phyloP scores from a whole-genome alignment of 73 alveolate genomes.

The Paramecium sonneborni region DNA sequence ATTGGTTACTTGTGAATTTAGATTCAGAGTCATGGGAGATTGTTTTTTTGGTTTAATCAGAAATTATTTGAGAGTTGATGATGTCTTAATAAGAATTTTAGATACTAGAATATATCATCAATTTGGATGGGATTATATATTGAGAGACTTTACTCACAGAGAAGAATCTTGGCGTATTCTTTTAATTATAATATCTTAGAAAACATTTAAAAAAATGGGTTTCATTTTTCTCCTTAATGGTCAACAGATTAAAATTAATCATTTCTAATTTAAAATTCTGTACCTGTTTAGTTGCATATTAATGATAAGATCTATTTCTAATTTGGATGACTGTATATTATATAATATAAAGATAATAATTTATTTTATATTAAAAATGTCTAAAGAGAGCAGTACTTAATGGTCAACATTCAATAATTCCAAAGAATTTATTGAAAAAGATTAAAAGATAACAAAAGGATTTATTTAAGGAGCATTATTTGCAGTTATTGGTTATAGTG shows the following conservation, averaged over 20 bases:
- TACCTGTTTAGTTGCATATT: not conserved
- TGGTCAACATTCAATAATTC: not conserved
- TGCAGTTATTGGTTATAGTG: constrained; percentile 7
- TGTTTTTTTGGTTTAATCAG: constrained; percentile 96
- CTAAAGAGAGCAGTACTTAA: not conserved
- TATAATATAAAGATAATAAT: not conserved
- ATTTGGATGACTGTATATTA: not conserved
- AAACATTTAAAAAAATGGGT: constrained; percentile 43
- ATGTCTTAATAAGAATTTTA: constrained; percentile 91
- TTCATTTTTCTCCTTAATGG: constrained; percentile 53
- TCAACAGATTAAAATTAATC: not conserved
- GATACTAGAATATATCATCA: constrained; percentile 98
- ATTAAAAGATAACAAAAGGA: constrained; percentile 22
- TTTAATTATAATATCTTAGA: not conserved
- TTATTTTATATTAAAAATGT: not conserved
- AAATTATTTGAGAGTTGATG: constrained; percentile 96
- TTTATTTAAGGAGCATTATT: not conserved
- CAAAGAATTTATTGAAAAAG: constrained; percentile 26
- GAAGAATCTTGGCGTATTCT: constrained; percentile 52
- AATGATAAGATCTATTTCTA: not conserved
- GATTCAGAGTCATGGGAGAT: constrained; percentile 98
- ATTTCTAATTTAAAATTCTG: not conserved
- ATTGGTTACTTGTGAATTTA: constrained; percentile 79
- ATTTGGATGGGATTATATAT: constrained; percentile 82
- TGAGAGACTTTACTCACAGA: constrained; percentile 51